phyloP scores from a whole-genome alignment of 2,329 filamentous ascomycete species.

The Sordariomycetes sp. region DNA sequence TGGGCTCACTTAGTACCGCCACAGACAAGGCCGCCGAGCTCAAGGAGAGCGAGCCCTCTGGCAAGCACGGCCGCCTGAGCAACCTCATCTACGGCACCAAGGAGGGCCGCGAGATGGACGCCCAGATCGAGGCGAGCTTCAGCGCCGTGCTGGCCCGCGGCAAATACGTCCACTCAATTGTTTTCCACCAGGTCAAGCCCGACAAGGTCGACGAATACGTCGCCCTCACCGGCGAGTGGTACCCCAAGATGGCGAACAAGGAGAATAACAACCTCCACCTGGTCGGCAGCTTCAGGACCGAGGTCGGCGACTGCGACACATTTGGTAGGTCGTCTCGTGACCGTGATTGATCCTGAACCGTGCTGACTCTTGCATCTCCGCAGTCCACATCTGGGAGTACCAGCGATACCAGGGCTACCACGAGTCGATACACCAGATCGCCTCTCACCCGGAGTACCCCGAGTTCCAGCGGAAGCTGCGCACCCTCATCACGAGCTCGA shows the following conservation, averaged over 20 bases:
- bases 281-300: constrained; percentile 95
- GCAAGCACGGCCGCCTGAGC: constrained; percentile 63
- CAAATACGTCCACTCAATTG: constrained; percentile 97
- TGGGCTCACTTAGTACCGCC: constrained; percentile 52
- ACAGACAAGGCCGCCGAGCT: constrained; percentile 12
- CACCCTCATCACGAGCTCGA: constrained; percentile 73
- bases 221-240: constrained; percentile 80
- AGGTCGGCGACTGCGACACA: constrained; percentile 93
- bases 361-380: neutral
- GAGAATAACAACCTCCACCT: constrained; percentile 90
- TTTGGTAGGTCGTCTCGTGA: constrained; percentile 56
- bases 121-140: constrained; percentile 92
- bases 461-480: constrained; percentile 80
- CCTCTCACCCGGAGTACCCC: constrained; percentile 70
- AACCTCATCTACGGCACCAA: constrained; percentile 95
- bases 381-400: constrained; percentile 99
- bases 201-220: constrained; percentile 95
- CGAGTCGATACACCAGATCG: constrained; percentile 76
- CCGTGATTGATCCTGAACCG: neutral
- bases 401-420: constrained; percentile 96
- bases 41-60: constrained; percentile 38
- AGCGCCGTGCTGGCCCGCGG: constrained; percentile 88
- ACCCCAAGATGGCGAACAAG: constrained; percentile 75
- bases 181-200: constrained; percentile 90
- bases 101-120: constrained; percentile 86